Conservation (phyloP, 1,284 basidiomycete species). For the Rhodotorula sp. region DNA sequence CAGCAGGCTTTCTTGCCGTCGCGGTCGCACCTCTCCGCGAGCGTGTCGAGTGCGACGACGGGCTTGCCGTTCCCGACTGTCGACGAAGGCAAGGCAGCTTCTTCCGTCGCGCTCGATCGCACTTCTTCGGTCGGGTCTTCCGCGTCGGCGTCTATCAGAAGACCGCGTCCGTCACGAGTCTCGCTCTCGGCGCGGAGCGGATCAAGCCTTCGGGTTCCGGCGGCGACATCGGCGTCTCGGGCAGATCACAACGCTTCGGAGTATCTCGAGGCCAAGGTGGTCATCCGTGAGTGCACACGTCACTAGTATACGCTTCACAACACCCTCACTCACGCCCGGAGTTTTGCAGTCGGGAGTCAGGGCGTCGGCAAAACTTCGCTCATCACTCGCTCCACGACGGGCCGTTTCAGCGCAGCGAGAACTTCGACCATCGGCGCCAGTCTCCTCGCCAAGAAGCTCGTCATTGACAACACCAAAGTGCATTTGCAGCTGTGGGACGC, state of each 20-base stretch:
- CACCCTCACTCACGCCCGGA: too few species aligned
- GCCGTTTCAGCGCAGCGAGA: slow-evolving; percentile 79
- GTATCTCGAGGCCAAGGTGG: slow-evolving; percentile 41
- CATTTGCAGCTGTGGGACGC: slow-evolving; percentile 83
- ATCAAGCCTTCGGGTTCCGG: slow-evolving; percentile 1
- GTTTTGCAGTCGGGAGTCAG: slow-evolving; percentile 71
- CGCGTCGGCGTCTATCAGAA: slow-evolving; percentile 1
- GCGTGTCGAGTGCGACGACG: slow-evolving; percentile 6
- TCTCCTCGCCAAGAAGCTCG: slow-evolving; percentile 91
- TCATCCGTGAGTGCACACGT: slow-evolving; percentile 24
- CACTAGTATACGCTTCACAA: too few species aligned
- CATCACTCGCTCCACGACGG: slow-evolving; percentile 86
- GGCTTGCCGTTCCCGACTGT: slow-evolving; percentile 13
- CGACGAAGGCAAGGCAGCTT: slow-evolving; percentile 1
- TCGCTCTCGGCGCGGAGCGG: slow-evolving; percentile 2
- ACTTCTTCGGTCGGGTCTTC: slow-evolving; percentile 16
- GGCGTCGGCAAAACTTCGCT: slow-evolving; percentile 94
- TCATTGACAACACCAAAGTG: slow-evolving; percentile 81
- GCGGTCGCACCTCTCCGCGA: background rate
- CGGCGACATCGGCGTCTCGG: background rate
- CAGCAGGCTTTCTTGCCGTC: slow-evolving; percentile 28
- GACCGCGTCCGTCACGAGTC: slow-evolving; percentile 5
- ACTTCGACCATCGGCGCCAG: slow-evolving; percentile 90
- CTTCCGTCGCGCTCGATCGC: slow-evolving; percentile 12
- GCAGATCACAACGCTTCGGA: slow-evolving; percentile 11